Evolutionary conservation across 2,329 filamentous ascomycete genomes (phyloP).

Genomic region (Pestalotiopsis fici): DNA sequence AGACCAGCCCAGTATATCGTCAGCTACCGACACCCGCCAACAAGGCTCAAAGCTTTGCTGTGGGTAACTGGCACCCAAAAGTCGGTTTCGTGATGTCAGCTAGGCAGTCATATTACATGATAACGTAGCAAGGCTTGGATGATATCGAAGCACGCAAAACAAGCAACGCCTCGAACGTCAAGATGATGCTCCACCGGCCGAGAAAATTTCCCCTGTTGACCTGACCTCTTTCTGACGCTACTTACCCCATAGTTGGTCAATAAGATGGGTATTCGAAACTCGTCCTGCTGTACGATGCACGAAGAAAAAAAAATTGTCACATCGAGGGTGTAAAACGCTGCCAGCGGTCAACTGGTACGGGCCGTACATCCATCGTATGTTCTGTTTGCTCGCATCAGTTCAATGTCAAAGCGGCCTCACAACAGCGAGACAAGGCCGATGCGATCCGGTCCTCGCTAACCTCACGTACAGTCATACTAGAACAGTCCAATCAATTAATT

Average conservation of each 20-base stretch:
- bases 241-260: not conserved
- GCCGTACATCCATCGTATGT: not conserved
- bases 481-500: too few relatives aligned
- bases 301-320: not conserved
- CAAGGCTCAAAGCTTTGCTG: not conserved
- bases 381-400: not conserved
- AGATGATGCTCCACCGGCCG: not conserved
- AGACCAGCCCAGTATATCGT: not conserved
- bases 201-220: constrained; percentile 3
- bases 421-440: not conserved
- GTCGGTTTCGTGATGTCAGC: constrained; percentile 5
- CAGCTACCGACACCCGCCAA: not conserved
- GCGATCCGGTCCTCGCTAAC: not conserved
- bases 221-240: not conserved
- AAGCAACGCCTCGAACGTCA: not conserved
- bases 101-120: constrained; percentile 6
- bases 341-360: not conserved
- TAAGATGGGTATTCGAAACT: not conserved
- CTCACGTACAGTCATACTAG: too few relatives aligned
- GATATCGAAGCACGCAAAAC: not conserved
- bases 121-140: not conserved
- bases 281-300: not conserved
- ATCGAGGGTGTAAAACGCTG: not conserved
- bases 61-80: not conserved
- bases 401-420: not conserved